Evolutionary conservation across 225 moss, liverwort and hornwort genomes (phyloP), one percentile per base, ranked within the genome.

Genomic region (Lunularia cruciata): DNA sequence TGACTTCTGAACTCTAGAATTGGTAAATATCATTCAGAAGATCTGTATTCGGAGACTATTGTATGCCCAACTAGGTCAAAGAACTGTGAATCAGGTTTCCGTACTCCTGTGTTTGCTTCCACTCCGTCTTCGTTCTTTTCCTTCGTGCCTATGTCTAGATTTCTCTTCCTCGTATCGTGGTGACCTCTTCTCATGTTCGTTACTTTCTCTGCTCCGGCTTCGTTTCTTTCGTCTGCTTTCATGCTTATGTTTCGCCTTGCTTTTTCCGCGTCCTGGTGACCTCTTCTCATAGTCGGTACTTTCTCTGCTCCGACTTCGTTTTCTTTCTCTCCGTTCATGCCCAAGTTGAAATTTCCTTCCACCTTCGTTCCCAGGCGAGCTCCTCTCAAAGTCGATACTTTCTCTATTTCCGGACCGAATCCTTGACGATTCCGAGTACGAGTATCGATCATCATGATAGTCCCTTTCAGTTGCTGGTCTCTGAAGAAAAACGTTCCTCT

Each of bases 81-180:
- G n/a, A n/a, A n/a, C n/a, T n/a, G n/a, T n/a, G n/a, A n/a, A 39
- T 60, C 38, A 39, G n/a, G 58, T 33, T 59, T 71, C 55, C 3
- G n/a, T 64, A 56, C 57, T 70, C 65, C 22, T 71, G 57, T 65
- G 64, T 37, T 58, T 70, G 47, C 47, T 64, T 28, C 9, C 47
- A 57, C 70, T 70, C 22, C 27, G 47, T 76, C 34, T 69, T 19
- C 51, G 42, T 16, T 65, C 47, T 47, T 34, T 63, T 7, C 55
- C 47, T 28, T 60, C 65, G 36, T 59, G 40, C n/a, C 42, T 51
- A 59, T 60, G 71, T 65, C 71, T 67, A 43, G 76, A 65, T 27
- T 2, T 73, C 53, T 34, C 47, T 65, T 31, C 48, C 33, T 47
- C 65, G 39, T 64, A 26, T 16, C 8, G 11, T 36, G 65, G 19